phyloP scores from a whole-genome alignment of 371 early-diverging fungal genomes.

The Blyttiomyces sp. region DNA sequence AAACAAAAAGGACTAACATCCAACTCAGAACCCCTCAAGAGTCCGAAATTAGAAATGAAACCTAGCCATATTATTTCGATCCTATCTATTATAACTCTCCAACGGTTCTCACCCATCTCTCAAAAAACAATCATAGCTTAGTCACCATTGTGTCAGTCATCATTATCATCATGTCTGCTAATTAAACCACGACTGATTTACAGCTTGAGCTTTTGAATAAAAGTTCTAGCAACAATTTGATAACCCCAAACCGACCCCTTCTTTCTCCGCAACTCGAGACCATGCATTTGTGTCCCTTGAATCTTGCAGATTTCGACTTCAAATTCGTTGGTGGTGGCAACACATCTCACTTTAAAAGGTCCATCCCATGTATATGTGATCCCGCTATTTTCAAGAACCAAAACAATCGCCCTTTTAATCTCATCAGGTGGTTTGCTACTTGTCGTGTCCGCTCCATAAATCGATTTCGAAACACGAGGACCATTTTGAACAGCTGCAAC shows the following conservation, averaged over 20 bases:
- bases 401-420: constrained; percentile 42
- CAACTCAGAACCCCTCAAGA: too few species aligned
- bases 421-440: constrained; percentile 50
- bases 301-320: constrained; percentile 36
- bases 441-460: constrained; percentile 52
- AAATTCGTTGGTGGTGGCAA: constrained; percentile 11
- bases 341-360: constrained; percentile 17
- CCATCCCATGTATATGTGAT: constrained; percentile 20
- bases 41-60: too few species aligned
- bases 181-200: neutral
- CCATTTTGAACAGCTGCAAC: neutral
- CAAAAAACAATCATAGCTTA: too few species aligned
- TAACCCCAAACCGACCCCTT: constrained; percentile 36
- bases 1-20: too few species aligned
- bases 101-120: too few species aligned
- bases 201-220: constrained; percentile 15
- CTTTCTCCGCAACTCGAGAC: constrained; percentile 30
- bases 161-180: too few species aligned
- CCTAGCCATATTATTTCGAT: too few species aligned
- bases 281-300: constrained; percentile 34
- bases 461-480: constrained; percentile 30
- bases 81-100: too few species aligned
- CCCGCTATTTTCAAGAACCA: constrained; percentile 25
- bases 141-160: too few species aligned
- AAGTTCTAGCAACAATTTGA: constrained; percentile 18